phyloP scores from a whole-genome alignment of 176 grass and related monocot genomes.

The Oryza glaberrima region DNA sequence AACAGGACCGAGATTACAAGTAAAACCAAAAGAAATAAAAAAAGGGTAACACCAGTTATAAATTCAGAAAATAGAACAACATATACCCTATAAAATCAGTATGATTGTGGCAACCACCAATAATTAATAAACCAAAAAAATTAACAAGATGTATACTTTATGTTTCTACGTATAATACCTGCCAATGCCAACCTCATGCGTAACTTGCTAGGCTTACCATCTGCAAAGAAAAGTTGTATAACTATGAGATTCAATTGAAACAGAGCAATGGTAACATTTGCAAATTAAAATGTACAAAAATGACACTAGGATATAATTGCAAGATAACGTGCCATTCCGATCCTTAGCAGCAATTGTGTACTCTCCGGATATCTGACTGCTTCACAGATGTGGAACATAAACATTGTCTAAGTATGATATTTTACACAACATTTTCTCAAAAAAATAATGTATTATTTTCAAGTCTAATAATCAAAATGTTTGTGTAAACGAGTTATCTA shows the following conservation, averaged over 20 bases:
- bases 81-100: not conserved
- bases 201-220: not conserved
- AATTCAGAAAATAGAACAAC: not conserved
- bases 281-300: not conserved
- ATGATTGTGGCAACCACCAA: not conserved
- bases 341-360: too few relatives aligned
- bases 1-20: too few relatives aligned
- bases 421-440: too few relatives aligned
- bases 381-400: too few relatives aligned
- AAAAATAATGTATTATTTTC: too few relatives aligned
- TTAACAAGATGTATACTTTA: not conserved
- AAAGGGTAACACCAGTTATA: too few relatives aligned
- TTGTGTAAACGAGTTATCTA: too few relatives aligned
- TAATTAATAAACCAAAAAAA: not conserved
- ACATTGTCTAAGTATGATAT: too few relatives aligned
- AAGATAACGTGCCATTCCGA: not conserved
- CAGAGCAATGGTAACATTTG: not conserved
- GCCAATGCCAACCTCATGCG: not conserved
- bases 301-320: not conserved
- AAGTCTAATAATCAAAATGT: too few relatives aligned
- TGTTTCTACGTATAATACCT: not conserved
- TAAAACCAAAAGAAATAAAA: too few relatives aligned
- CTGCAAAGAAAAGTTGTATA: not conserved
- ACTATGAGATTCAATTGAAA: not conserved
- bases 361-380: too few relatives aligned